Evolutionary conservation across 148 eudicot genomes (phyloP).

Genomic region (Cornus florida): DNA sequence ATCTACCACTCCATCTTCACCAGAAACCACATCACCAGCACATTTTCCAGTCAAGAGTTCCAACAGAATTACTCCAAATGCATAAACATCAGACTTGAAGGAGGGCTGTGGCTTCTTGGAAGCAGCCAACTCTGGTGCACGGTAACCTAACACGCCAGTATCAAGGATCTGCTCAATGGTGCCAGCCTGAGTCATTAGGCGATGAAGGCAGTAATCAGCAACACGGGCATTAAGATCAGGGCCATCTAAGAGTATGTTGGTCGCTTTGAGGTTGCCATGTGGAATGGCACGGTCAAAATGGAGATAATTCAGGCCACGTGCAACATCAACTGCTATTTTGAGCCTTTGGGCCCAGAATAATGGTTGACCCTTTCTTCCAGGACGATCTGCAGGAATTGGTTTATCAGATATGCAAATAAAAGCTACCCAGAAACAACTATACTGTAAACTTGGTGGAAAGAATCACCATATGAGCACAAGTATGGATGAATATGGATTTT

Average conservation of each 20-base stretch:
- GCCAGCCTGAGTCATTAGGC: constrained; percentile 96
- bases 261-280: constrained; percentile 94
- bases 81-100: constrained; percentile 91
- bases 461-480: no score
- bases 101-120: constrained; percentile 91
- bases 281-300: constrained; percentile 95
- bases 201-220: constrained; percentile 96
- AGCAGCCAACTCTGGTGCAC: constrained; percentile 92
- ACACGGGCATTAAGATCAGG: constrained; percentile 80
- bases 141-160: constrained; percentile 88
- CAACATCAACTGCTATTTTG: constrained; percentile 90
- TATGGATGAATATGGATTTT: no score
- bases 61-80: constrained; percentile 90
- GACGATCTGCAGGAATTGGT: constrained; percentile 66
- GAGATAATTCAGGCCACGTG: constrained; percentile 95
- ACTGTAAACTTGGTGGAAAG: no score
- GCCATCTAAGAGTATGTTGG: constrained; percentile 74
- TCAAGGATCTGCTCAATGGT: constrained; percentile 92
- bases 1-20: constrained; percentile 84
- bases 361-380: constrained; percentile 84
- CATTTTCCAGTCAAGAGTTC: constrained; percentile 88
- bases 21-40: constrained; percentile 95
- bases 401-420: neutral
- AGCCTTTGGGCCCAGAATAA: constrained; percentile 85
- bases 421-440: no score